Evolutionary conservation across 805 yeast genomes (phyloP).

Genomic region (Candida peoriensis): DNA sequence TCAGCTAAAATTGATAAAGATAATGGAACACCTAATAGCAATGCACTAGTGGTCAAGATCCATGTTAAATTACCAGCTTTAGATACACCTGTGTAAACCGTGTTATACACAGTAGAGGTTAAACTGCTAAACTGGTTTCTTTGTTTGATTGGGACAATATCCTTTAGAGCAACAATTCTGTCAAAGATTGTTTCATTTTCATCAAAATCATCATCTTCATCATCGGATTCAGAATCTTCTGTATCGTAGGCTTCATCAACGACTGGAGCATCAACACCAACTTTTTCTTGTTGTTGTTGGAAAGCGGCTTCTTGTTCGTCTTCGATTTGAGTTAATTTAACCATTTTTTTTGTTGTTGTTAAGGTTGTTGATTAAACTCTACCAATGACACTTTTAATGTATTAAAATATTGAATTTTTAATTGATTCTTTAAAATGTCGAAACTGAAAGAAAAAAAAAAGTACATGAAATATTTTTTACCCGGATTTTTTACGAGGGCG

Average conservation of each 20-base stretch:
- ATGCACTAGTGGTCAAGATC: slow-evolving; percentile 77
- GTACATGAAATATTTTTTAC: no score
- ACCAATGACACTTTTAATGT: no score
- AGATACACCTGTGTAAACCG: slow-evolving; percentile 42
- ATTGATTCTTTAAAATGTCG: no score
- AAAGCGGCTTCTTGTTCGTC: slow-evolving; percentile 38
- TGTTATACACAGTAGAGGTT: slow-evolving; percentile 29
- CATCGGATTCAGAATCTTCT: slow-evolving; percentile 40
- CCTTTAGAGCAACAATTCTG: slow-evolving; percentile 87
- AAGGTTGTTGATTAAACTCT: no score
- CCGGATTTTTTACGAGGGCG: no score
- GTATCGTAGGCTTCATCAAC: slow-evolving; percentile 44
- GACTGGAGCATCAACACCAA: slow-evolving; percentile 29
- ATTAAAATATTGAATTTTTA: no score
- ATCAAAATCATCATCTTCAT: slow-evolving; percentile 33
- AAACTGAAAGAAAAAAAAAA: no score
- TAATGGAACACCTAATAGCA: slow-evolving; percentile 89
- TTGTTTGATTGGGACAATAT: slow-evolving; percentile 84
- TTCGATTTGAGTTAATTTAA: slow-evolving; percentile 67
- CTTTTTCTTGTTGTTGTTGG: slow-evolving; percentile 28
- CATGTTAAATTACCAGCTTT: slow-evolving; percentile 77
- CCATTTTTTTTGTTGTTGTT: slow-evolving; percentile 50
- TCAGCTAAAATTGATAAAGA: slow-evolving; percentile 86
- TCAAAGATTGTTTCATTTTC: slow-evolving; percentile 82
- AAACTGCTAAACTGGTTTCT: slow-evolving; percentile 45